A percentile compares a stretch with the other conserved stretches of the same genome.
phyloP scores from a whole-genome alignment of 768 basidiomycete genomes.

The Tricholoma furcatifolium region DNA sequence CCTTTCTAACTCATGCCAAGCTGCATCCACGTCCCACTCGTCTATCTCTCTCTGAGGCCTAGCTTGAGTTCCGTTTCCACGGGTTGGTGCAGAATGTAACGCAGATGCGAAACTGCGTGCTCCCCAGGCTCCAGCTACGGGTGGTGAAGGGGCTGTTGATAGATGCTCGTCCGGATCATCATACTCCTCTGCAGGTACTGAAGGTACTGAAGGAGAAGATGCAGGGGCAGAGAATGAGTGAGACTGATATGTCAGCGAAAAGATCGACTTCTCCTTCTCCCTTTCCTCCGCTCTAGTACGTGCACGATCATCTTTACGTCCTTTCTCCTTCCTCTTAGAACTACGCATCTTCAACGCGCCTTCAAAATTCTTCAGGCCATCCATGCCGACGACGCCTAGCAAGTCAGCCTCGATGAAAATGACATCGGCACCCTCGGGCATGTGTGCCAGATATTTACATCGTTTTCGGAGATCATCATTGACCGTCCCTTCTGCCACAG shows the following conservation, averaged over 20 bases:
- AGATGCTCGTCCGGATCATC: constrained; percentile 24
- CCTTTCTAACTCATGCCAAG: constrained; percentile 81
- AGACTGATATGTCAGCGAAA: constrained; percentile 15
- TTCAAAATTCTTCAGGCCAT: constrained; percentile 82
- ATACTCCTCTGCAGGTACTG: constrained; percentile 19
- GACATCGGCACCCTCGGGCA: constrained; percentile 90
- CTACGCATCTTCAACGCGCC: constrained; percentile 75
- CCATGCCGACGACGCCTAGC: constrained; percentile 68
- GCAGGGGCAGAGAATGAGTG: constrained; percentile 19
- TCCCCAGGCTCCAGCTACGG: constrained; percentile 68
- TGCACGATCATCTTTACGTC: constrained; percentile 84
- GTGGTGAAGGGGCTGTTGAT: constrained; percentile 16
- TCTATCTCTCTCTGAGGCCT: constrained; percentile 39
- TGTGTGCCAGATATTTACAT: constrained; percentile 92
- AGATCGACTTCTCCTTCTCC: constrained; percentile 55
- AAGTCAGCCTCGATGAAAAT: constrained; percentile 92
- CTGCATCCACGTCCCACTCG: constrained; percentile 76
- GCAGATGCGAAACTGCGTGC: constrained; percentile 81
- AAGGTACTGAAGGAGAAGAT: constrained; percentile 18
- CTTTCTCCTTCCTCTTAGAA: constrained; percentile 75
- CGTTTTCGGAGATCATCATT: constrained; percentile 93
- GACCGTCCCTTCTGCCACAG: constrained; percentile 72
- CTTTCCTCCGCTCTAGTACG: constrained; percentile 73
- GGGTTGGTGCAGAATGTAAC: constrained; percentile 48
- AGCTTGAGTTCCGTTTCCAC: constrained; percentile 22